These are phyloP conservation scores for Colletotrichum tropicicola DNA, from an alignment of 2,329 filamentous ascomycete species.

Conservation along the genomic window DNA sequence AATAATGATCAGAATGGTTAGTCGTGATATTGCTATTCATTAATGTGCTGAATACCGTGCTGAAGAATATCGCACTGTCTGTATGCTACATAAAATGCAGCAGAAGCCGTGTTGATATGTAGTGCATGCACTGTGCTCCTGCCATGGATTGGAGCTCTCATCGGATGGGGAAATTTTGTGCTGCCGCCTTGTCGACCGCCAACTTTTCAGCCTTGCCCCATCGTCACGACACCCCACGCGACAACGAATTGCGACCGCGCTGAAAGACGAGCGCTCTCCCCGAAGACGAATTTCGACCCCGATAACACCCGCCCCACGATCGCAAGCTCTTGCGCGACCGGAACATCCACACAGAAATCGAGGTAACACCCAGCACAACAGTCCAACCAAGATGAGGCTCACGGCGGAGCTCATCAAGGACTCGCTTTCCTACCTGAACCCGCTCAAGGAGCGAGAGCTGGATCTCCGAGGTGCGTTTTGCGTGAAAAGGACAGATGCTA, in stretches of 20 bases:
- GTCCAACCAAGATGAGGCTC: conserved; percentile 78
- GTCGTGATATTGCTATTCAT: too few relatives aligned
- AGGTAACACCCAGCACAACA: conserved; percentile 24
- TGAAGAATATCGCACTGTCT: too few relatives aligned
- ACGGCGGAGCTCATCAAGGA: conserved; percentile 93
- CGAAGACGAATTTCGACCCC: background rate
- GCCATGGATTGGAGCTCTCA: conserved; percentile 27
- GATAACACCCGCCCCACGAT: background rate
- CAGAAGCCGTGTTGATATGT: background rate
- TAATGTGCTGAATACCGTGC: too few relatives aligned
- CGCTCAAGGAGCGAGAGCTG: conserved; percentile 97
- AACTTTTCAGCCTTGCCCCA: conserved; percentile 31
- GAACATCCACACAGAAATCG: background rate
- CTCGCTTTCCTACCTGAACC: conserved; percentile 98
- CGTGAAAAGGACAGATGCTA: conserved; percentile 96
- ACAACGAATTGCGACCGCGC: conserved; percentile 1
- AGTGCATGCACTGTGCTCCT: background rate
- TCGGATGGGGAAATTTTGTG: conserved; percentile 25
- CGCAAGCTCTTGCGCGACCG: background rate
- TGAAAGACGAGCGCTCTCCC: background rate
- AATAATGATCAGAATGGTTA: too few relatives aligned
- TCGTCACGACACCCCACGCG: conserved; percentile 4
- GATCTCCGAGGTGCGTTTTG: conserved; percentile 95
- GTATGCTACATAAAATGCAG: too few relatives aligned
- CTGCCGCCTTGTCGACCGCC: conserved; percentile 23